Evolutionary conservation across 2,329 filamentous ascomycete genomes (phyloP).

Genomic region (Aspergillus sp.): DNA sequence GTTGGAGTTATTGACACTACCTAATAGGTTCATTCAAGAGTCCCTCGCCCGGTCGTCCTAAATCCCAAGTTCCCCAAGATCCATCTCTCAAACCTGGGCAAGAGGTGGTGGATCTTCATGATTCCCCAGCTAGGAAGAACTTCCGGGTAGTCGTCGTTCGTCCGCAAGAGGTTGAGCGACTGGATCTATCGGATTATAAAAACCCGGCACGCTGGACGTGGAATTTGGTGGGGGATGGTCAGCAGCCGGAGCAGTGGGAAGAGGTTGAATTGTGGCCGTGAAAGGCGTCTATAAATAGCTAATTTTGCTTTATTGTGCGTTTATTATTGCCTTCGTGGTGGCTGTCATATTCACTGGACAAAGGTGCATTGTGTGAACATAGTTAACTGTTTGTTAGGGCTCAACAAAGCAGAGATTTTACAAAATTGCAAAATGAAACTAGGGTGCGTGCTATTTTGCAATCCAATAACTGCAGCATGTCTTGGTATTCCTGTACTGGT

Average conservation of each 20-base stretch:
- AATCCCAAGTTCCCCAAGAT: constrained; percentile 46
- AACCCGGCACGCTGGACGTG: constrained; percentile 62
- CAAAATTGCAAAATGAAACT: not conserved
- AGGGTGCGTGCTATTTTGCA: not conserved
- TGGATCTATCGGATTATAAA: constrained; percentile 63
- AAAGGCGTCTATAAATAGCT: constrained; percentile 5
- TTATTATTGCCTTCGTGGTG: not conserved
- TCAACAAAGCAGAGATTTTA: not conserved
- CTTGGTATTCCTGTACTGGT: not conserved
- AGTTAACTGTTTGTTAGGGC: not conserved
- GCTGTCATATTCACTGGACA: not conserved
- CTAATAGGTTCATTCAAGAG: constrained; percentile 60
- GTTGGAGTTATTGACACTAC: constrained; percentile 2
- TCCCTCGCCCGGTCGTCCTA: constrained; percentile 59
- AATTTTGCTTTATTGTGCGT: not conserved
- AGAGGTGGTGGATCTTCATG: constrained; percentile 63
- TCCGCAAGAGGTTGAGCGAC: constrained; percentile 67
- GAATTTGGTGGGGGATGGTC: constrained; percentile 45
- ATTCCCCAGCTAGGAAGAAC: constrained; percentile 62
- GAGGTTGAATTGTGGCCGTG: constrained; percentile 62
- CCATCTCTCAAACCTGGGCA: constrained; percentile 48
- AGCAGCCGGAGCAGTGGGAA: constrained; percentile 52
- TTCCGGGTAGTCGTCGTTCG: constrained; percentile 85
- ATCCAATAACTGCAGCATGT: not conserved
- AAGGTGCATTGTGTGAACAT: not conserved